Conservation (phyloP, 495 filamentous ascomycete species). For the Pyronema domesticum region DNA sequence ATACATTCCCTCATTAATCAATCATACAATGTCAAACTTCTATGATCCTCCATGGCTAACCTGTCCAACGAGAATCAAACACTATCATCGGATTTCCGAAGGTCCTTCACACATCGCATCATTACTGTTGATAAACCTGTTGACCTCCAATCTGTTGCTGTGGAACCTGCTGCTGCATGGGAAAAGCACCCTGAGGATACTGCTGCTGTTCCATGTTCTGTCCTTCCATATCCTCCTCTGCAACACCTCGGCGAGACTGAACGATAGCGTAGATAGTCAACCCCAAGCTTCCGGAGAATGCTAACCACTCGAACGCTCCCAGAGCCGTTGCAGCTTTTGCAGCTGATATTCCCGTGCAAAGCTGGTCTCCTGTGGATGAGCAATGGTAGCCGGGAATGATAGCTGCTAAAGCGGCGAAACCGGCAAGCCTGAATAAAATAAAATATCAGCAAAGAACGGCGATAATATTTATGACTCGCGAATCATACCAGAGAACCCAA, state of each 20-base stretch:
- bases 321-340: neutral
- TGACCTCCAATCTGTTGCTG: neutral
- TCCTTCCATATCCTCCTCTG: neutral
- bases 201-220: constrained; percentile 10
- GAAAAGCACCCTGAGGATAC: constrained; percentile 8
- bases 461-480: too few species aligned
- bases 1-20: too few species aligned
- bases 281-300: neutral
- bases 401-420: constrained; percentile 40
- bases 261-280: neutral
- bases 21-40: too few species aligned
- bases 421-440: constrained; percentile 31
- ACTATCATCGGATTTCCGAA: too few species aligned
- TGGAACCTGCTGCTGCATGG: constrained; percentile 16
- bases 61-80: too few species aligned
- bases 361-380: neutral
- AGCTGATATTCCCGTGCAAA: neutral
- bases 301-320: constrained; percentile 1
- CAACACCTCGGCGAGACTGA: neutral
- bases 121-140: neutral
- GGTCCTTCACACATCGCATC: too few species aligned
- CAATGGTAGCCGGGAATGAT: constrained; percentile 26
- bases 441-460: too few species aligned
- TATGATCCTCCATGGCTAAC: too few species aligned
- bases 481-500: constrained; percentile 20